These are phyloP conservation scores for Yamadazyma diospyri DNA, from an alignment of 1,139 yeast species.

Conservation along the genomic window DNA sequence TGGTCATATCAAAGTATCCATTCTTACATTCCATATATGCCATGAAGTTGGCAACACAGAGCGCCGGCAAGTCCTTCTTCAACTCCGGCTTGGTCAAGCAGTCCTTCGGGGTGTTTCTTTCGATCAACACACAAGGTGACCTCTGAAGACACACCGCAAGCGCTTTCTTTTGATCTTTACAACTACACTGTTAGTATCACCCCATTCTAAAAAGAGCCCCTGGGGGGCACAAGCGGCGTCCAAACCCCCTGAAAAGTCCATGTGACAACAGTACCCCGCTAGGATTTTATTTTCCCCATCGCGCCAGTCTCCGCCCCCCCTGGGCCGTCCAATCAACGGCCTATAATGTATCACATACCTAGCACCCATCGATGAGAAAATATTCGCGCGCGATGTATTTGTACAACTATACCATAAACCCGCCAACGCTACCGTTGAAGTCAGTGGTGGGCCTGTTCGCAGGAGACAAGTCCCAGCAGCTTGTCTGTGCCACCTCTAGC, in stretches of 20 bases:
- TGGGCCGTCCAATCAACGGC: too few relatives aligned
- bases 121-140: slow-evolving; percentile 92
- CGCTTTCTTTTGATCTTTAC: slow-evolving; percentile 89
- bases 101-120: slow-evolving; percentile 84
- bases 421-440: slow-evolving; percentile 48
- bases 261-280: too few relatives aligned
- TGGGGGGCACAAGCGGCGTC: too few relatives aligned
- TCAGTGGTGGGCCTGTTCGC: slow-evolving; percentile 69
- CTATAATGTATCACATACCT: too few relatives aligned
- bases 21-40: slow-evolving; percentile 86
- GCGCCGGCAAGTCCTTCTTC: slow-evolving; percentile 73
- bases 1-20: slow-evolving; percentile 85
- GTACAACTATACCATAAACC: slow-evolving; percentile 65
- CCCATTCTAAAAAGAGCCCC: too few relatives aligned
- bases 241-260: too few relatives aligned
- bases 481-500: slow-evolving; percentile 57
- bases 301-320: too few relatives aligned
- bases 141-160: slow-evolving; percentile 93
- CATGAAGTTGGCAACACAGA: slow-evolving; percentile 79
- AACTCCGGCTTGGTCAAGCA: slow-evolving; percentile 82
- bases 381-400: slow-evolving; percentile 33
- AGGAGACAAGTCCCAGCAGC: slow-evolving; percentile 57
- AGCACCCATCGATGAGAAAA: slow-evolving; percentile 15
- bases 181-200: slow-evolving; percentile 44
- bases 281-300: too few relatives aligned